Evolutionary conservation across 2,329 filamentous ascomycete genomes (phyloP), one percentile per base, ranked within the genome.

Genomic region (Sporothrix pallida): DNA sequence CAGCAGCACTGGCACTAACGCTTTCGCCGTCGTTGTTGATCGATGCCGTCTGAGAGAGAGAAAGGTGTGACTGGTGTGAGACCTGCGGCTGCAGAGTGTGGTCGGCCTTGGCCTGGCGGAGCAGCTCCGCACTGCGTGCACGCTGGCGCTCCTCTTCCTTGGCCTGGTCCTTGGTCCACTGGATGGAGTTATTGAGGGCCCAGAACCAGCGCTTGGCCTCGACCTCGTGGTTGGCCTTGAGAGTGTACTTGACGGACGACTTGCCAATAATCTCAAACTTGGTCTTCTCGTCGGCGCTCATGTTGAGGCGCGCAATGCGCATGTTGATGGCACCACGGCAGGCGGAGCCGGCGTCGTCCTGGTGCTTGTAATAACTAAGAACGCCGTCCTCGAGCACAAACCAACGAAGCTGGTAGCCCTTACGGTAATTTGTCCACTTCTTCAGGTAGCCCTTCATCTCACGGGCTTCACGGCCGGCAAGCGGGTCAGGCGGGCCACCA

Each of bases 401-500:
- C 95, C 95, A 99, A 75, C 96, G 88, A 76, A 99, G 83, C 83
- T 99, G 97, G 84, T 98, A 99, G 9, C 96, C 96, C 80, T 93
- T 95, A 26, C 95, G 95, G 81, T 99, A 99, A 81, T 99, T 99
- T 67, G 96, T 99, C 96, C 96, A 99, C 82, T 99, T 99, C 84
- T 98, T 98, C 73, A 99, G 86, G 81, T 98, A 99, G 7, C 96
- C 96, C 84, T 97, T 98, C 93, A 99, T 98, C 83, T 98, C 95
- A 67, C 95, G 89, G 20, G 93, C 92, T 80, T 99, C 96, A 77
- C 95, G 94, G 17, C 92, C 92, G 37, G 92, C 92, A 74, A 90
- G 81, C 23, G 88, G 85, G 76, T 92, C 88, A 1, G 20, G 69
- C 7, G 50, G 62, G n/a, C 65, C 50, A 3, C 70, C 72, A 13